Conservation (phyloP, 495 filamentous ascomycete genomes). For the Usnea hakonensis region DNA sequence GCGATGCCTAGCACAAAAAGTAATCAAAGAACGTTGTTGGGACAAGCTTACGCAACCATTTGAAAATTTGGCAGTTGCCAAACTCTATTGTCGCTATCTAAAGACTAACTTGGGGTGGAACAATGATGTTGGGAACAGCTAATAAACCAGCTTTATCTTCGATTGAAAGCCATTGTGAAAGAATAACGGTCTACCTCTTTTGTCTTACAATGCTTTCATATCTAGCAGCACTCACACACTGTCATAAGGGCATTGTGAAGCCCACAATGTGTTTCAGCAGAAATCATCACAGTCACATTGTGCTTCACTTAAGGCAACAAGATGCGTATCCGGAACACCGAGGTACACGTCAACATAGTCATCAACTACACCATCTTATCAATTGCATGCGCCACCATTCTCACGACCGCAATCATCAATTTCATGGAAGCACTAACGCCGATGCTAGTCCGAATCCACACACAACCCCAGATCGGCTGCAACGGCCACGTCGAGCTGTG, state of each 20-base stretch:
- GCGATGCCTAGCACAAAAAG: too few species aligned
- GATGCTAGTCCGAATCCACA: background rate
- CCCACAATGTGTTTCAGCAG: background rate
- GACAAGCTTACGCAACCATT: too few species aligned
- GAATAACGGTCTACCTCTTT: background rate
- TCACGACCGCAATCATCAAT: slow-evolving; percentile 4
- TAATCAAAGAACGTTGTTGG: too few species aligned
- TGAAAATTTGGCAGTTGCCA: too few species aligned
- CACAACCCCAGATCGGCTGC: slow-evolving; percentile 37
- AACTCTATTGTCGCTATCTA: background rate
- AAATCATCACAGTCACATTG: background rate
- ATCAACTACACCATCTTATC: slow-evolving; percentile 6
- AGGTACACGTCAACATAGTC: slow-evolving; percentile 4
- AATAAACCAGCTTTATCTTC: background rate
- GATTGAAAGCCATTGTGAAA: background rate
- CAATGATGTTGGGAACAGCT: background rate
- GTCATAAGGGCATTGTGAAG: slow-evolving; percentile 2
- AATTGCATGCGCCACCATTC: background rate
- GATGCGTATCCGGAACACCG: slow-evolving; percentile 3
- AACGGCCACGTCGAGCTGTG: slow-evolving; percentile 61
- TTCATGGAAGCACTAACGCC: slow-evolving; percentile 6
- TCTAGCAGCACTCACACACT: background rate
- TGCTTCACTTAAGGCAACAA: background rate
- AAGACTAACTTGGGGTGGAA: background rate
- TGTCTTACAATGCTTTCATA: background rate